A percentile compares a stretch with the other conserved stretches of the same genome.
These are phyloP conservation scores for Trichoderma sp. DNA, from an alignment of 2,329 filamentous ascomycete species.

Conservation along the genomic window DNA sequence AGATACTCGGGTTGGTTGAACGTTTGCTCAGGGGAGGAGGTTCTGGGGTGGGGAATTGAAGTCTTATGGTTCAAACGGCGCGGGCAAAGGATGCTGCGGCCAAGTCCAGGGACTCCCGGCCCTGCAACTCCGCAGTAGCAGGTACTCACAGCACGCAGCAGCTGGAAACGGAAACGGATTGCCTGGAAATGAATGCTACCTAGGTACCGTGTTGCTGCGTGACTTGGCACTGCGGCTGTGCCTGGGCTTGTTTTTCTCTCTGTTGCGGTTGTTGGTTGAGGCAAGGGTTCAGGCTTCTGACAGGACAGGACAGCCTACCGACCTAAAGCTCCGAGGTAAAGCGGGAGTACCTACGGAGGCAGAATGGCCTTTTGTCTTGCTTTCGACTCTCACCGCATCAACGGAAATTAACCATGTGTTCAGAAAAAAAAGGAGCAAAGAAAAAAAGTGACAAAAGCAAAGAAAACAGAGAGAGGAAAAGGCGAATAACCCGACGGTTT, in stretches of 20 bases:
- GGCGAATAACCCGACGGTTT: not conserved
- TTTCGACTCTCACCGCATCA: not conserved
- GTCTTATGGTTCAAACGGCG: constrained; percentile 18
- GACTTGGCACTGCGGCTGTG: not conserved
- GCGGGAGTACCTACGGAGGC: too few relatives aligned
- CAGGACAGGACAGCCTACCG: too few relatives aligned
- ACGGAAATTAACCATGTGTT: not conserved
- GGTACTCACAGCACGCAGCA: not conserved
- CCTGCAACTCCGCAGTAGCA: not conserved
- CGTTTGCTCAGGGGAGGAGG: constrained; percentile 13
- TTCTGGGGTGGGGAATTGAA: constrained; percentile 18
- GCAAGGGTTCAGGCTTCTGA: not conserved
- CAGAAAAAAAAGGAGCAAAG: not conserved
- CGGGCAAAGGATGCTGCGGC: constrained; percentile 1
- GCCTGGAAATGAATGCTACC: not conserved
- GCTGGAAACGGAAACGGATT: not conserved
- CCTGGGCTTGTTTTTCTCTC: not conserved
- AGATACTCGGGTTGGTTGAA: not conserved
- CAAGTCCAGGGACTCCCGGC: constrained; percentile 18
- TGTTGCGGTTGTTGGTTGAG: not conserved
- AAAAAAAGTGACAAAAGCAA: not conserved
- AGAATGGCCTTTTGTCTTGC: not conserved
- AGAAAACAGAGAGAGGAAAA: not conserved
- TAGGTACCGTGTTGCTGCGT: not conserved
- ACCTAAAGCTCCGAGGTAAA: not conserved